These are phyloP conservation scores for Diaporthe sp. DNA, from an alignment of 2,329 filamentous ascomycete genomes.

Conservation along the genomic window DNA sequence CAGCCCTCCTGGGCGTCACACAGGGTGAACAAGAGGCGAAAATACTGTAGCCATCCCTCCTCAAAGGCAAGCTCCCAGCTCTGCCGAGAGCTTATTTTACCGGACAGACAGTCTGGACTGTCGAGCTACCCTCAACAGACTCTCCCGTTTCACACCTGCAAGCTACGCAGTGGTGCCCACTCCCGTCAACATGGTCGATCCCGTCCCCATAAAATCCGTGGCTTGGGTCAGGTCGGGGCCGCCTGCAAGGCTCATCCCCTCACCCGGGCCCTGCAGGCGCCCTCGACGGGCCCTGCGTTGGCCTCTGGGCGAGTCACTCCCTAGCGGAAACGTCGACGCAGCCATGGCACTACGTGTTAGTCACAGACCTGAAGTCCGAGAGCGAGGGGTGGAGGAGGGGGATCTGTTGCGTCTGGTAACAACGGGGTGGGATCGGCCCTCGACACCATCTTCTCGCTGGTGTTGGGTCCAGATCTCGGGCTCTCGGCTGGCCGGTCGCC, in stretches of 20 bases:
- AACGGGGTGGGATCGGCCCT: constrained; percentile 26
- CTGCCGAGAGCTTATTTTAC: constrained; percentile 33
- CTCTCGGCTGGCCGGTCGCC: constrained; percentile 28
- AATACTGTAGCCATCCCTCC: constrained; percentile 5
- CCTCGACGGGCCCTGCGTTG: constrained; percentile 9
- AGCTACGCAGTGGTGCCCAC: constrained; percentile 27
- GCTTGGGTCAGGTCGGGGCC: constrained; percentile 27
- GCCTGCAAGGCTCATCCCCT: constrained; percentile 29
- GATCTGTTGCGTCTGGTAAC: constrained; percentile 12
- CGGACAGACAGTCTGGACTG: constrained; percentile 21
- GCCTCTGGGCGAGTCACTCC: constrained; percentile 19
- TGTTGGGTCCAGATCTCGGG: constrained; percentile 26
- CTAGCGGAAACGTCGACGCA: neutral
- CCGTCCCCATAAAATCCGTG: constrained; percentile 25
- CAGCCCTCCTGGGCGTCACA: constrained; percentile 21
- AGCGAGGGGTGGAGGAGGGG: constrained; percentile 16
- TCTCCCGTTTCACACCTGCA: constrained; percentile 31
- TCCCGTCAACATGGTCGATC: constrained; percentile 32
- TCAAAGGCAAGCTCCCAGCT: constrained; percentile 15
- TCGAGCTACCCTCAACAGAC: constrained; percentile 24
- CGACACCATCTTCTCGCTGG: constrained; percentile 20
- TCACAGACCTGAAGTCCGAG: constrained; percentile 26
- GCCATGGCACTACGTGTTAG: neutral
- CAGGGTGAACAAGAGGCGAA: neutral
- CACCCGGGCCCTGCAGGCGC: constrained; percentile 21